Evolutionary conservation across 306 rosid genomes (phyloP).

Genomic region (Acacia crassicarpa): DNA sequence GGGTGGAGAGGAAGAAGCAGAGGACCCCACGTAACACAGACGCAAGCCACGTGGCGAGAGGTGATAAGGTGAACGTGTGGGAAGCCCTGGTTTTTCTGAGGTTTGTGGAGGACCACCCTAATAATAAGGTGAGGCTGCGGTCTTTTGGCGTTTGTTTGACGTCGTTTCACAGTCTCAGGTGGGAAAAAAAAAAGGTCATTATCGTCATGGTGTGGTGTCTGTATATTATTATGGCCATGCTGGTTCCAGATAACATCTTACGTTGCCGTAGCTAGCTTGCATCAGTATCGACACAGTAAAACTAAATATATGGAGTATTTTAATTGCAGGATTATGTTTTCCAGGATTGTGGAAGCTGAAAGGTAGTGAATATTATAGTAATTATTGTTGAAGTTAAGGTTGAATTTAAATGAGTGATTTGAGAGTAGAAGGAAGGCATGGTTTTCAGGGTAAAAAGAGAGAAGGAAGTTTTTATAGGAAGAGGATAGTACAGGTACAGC

Average conservation of each 20-base stretch:
- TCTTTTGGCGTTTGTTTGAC: constrained; percentile 29
- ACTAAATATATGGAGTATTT: too few species aligned
- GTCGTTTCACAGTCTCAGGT: constrained; percentile 26
- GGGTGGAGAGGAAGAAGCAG: neutral
- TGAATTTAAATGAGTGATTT: neutral
- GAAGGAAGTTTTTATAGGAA: neutral
- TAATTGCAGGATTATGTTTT: neutral
- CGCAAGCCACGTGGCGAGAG: constrained; percentile 40
- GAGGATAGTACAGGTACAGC: neutral
- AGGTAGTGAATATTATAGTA: neutral
- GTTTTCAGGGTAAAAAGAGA: neutral
- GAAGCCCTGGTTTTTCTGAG: constrained; percentile 6
- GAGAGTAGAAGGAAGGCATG: neutral
- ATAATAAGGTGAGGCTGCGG: neutral
- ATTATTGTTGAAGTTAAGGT: neutral
- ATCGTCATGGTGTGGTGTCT: constrained; percentile 15
- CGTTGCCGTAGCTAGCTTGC: neutral
- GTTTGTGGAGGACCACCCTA: constrained; percentile 3
- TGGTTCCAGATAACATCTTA: neutral
- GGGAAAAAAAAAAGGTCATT: neutral
- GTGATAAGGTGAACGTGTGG: constrained; percentile 40
- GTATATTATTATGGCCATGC: neutral
- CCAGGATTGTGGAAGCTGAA: neutral
- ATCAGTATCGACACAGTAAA: neutral
- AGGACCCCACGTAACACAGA: constrained; percentile 24